Base-by-base conservation (phyloP, 148 eudicot genomes). In the Vaccinium myrtillus region DNA sequence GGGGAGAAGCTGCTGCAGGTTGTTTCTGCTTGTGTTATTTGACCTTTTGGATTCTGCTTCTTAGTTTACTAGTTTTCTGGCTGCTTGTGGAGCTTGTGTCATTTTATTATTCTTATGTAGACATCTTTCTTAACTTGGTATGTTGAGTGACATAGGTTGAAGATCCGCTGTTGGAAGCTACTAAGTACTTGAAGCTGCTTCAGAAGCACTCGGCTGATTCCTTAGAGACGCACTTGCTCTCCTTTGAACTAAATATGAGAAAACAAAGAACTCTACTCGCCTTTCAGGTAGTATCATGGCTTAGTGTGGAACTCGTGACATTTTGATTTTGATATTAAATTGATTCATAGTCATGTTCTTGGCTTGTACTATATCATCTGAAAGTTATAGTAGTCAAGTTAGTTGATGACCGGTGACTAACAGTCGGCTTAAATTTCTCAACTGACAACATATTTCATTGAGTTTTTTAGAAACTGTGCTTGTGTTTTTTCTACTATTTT, bases 1-100 rank as follows among this genome's bases (percentile, higher is more conserved):
- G 99, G 99, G 83, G 98, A 94, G 83, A 95, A 95, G 82, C 86
- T 97, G 82, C 69, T 94, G 87, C 97, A 94, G 99, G 99, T 97
- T 85, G 21, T 82, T 82, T 59, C 39, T 46, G 65, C 32, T 32
- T 27, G 18, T 74, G 23, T 39, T 65, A 77, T 48, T 76, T 30
- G 16, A 55, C 32, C 12, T 53, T 83, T 50, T 18, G 25, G 30
- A 7, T 54, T 48, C 36, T 78, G 67, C 73, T 5, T 83, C 25
- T 50, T 36, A 83, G 54, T 21, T 43, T 43, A 19, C 61, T 12
- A 25, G 78, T 10, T 51, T 43, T 36, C 30, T 14, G 23, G 21
- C 56, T 53, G 49, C 85, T 71, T 49, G 51, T 70, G 73, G 36
- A 65, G 55, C 43, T 79, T 55, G 27, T 82, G 50, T n/a, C 23